A percentile compares a stretch with the other conserved stretches of the same genome.
Evolutionary conservation across 768 basidiomycete species (phyloP).

Genomic region (Tulasnella sp.): DNA sequence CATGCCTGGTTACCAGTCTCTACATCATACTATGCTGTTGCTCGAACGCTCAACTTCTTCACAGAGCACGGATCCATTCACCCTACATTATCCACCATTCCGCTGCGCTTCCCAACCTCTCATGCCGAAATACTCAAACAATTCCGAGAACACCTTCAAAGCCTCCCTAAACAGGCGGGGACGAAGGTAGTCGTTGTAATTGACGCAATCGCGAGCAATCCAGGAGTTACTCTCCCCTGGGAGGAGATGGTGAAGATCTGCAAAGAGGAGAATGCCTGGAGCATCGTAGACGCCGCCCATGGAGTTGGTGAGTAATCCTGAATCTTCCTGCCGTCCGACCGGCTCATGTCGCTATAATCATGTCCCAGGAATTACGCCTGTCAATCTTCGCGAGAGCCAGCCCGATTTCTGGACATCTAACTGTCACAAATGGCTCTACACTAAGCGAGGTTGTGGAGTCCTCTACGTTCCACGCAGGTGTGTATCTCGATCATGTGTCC

Average conservation of each 20-base stretch:
- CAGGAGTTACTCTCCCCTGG: constrained; percentile 63
- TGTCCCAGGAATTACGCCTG: constrained; percentile 43
- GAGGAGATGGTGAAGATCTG: constrained; percentile 58
- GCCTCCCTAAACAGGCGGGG: constrained; percentile 27
- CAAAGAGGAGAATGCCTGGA: constrained; percentile 52
- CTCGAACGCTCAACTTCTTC: constrained; percentile 45
- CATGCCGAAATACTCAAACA: constrained; percentile 47
- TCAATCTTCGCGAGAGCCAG: constrained; percentile 46
- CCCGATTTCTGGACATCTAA: constrained; percentile 84
- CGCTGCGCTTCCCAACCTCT: constrained; percentile 48
- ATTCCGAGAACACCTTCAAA: constrained; percentile 38
- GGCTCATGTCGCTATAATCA: neutral
- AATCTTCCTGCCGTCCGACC: neutral
- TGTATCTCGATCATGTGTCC: constrained; percentile 16
- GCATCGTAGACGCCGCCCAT: constrained; percentile 74
- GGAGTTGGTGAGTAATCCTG: constrained; percentile 40
- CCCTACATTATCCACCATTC: constrained; percentile 45
- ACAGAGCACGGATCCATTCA: constrained; percentile 45
- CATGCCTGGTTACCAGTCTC: constrained; percentile 34
- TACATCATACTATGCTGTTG: constrained; percentile 52
- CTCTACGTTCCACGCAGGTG: constrained; percentile 66
- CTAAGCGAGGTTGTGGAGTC: constrained; percentile 58
- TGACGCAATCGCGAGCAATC: constrained; percentile 56
- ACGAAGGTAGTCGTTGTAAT: constrained; percentile 59
- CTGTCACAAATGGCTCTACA: constrained; percentile 78